Percentiles rank a stretch among this genome's conserved stretches.
Conservation (phyloP, 2,329 filamentous ascomycete genomes). For the Cytospora piceicola region DNA sequence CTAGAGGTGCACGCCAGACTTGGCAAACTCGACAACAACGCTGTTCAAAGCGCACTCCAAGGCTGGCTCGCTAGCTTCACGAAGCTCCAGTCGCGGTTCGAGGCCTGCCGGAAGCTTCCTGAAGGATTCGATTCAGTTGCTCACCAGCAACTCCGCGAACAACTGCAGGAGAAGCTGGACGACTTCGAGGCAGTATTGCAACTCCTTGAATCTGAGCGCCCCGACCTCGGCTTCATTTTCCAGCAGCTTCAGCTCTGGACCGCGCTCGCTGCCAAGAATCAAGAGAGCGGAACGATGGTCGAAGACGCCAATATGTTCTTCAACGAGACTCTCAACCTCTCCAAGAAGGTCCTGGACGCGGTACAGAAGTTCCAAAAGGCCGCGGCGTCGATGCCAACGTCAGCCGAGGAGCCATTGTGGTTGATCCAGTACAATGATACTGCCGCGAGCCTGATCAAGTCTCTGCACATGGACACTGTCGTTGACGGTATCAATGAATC, state of each 20-base stretch:
- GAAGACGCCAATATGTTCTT: conserved; percentile 53
- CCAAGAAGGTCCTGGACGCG: conserved; percentile 77
- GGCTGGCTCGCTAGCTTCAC: conserved; percentile 55
- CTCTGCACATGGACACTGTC: conserved; percentile 64
- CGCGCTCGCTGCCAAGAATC: conserved; percentile 33
- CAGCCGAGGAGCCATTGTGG: conserved; percentile 67
- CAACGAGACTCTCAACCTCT: conserved; percentile 62
- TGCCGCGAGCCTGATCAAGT: conserved; percentile 57
- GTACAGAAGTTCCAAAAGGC: conserved; percentile 72
- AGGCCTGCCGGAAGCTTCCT: conserved; percentile 54
- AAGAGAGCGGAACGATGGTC: conserved; percentile 26
- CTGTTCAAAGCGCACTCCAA: conserved; percentile 50
- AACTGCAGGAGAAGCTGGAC: conserved; percentile 44
- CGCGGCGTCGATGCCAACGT: conserved; percentile 57
- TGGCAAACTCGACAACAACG: conserved; percentile 54
- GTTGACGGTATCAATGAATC: conserved; percentile 46
- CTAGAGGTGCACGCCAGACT: conserved; percentile 70
- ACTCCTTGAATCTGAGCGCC: conserved; percentile 49
- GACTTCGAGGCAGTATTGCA: conserved; percentile 47
- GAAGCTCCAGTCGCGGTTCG: conserved; percentile 46
- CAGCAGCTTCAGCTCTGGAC: conserved; percentile 71
- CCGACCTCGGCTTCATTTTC: conserved; percentile 67
- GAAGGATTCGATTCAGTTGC: conserved; percentile 50
- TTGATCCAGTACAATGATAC: conserved; percentile 59
- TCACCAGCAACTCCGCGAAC: conserved; percentile 40